A percentile compares a stretch with the other conserved stretches of the same genome.
phyloP scores from a whole-genome alignment of 306 rosid species.

The Vachellia collinsii region DNA sequence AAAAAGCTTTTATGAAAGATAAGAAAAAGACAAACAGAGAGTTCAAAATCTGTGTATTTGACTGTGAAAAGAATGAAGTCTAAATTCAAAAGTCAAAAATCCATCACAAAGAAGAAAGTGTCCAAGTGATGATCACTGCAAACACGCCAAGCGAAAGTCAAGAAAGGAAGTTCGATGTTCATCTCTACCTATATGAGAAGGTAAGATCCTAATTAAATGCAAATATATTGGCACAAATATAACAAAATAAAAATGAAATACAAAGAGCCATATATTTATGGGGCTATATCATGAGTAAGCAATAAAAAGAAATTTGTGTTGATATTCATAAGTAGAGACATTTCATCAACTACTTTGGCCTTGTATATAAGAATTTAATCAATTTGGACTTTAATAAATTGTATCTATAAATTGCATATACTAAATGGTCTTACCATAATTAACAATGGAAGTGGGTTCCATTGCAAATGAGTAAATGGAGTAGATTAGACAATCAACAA shows the following conservation, averaged over 20 bases:
- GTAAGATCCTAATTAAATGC: neutral
- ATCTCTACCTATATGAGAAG: neutral
- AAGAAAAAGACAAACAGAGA: conserved; percentile 2
- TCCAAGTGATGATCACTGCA: neutral
- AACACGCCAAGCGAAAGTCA: neutral
- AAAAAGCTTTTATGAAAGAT: conserved; percentile 19
- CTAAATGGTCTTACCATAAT: too few species aligned
- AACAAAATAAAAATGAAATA: neutral
- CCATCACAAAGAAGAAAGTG: neutral
- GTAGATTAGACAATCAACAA: too few species aligned
- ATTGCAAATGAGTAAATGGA: too few species aligned
- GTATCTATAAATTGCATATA: too few species aligned
- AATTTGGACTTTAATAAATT: too few species aligned
- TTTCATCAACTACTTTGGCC: neutral
- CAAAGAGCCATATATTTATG: neutral
- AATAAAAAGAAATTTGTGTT: neutral
- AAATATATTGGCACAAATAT: neutral
- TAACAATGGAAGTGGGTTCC: too few species aligned
- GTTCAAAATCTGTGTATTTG: neutral
- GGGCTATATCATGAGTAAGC: neutral
- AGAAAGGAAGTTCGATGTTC: neutral
- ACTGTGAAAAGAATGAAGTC: neutral
- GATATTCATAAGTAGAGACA: neutral
- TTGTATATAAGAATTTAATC: too few species aligned
- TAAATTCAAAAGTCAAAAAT: neutral